phyloP scores from a whole-genome alignment of 1,284 basidiomycete genomes.

The Cutaneotrichosporon sp. region DNA sequence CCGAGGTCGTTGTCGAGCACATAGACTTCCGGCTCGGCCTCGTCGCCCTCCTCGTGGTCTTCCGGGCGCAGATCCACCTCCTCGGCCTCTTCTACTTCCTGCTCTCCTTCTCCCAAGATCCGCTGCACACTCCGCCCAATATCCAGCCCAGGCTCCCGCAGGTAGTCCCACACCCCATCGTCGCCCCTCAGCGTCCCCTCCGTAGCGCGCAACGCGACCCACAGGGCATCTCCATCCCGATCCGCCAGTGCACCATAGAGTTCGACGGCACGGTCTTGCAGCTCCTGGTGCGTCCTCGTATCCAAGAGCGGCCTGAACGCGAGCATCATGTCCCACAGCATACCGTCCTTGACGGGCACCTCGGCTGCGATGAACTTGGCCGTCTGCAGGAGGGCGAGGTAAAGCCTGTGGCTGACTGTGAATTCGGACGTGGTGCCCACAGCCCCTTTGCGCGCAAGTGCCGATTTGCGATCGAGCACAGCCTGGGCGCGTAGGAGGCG shows the following conservation, averaged over 20 bases:
- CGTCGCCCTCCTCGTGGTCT: neutral
- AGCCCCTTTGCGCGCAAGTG: conserved; percentile 58
- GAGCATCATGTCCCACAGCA: conserved; percentile 72
- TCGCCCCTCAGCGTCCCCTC: neutral
- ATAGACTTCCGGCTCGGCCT: neutral
- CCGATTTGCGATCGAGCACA: conserved; percentile 58
- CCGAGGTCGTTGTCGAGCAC: neutral
- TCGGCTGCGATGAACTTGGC: conserved; percentile 60
- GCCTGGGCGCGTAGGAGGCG: conserved; percentile 59
- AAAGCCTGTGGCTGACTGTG: conserved; percentile 66
- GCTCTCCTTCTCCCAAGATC: neutral
- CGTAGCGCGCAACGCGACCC: conserved; percentile 66
- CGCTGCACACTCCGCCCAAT: neutral
- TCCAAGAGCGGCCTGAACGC: conserved; percentile 70
- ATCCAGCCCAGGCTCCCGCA: conserved; percentile 28
- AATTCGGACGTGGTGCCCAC: no score
- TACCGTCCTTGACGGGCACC: conserved; percentile 63
- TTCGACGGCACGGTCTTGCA: conserved; percentile 61
- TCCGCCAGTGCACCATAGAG: conserved; percentile 60
- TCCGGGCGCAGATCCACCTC: neutral
- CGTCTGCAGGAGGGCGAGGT: conserved; percentile 65
- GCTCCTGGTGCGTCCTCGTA: conserved; percentile 60
- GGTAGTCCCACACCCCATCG: conserved; percentile 27
- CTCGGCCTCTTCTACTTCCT: neutral
- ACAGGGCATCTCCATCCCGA: conserved; percentile 72